A percentile compares a stretch with the other conserved stretches of the same genome.
Evolutionary conservation across 345 rosid genomes (phyloP).

Genomic region (Eucalyptus polyanthemos): DNA sequence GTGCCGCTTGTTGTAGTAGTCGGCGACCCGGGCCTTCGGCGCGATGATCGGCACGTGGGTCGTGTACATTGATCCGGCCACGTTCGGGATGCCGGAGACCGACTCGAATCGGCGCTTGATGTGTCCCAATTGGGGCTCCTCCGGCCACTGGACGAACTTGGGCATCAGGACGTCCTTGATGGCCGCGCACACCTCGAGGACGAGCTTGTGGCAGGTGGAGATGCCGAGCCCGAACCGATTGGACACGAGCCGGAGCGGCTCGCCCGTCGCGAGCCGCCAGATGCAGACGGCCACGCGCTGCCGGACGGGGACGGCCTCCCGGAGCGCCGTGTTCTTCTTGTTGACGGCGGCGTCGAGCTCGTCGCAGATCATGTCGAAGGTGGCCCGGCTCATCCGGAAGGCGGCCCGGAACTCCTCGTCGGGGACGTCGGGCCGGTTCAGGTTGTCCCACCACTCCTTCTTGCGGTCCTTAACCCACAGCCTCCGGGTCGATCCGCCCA

Average conservation of each 20-base stretch:
- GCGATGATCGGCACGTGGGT: conserved; percentile 78
- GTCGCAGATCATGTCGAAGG: conserved; percentile 61
- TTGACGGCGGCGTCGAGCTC: conserved; percentile 59
- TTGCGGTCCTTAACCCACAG: conserved; percentile 85
- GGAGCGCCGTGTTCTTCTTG: conserved; percentile 83
- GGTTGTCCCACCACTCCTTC: conserved; percentile 81
- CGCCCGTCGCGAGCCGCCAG: conserved; percentile 81
- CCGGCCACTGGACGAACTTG: conserved; percentile 64
- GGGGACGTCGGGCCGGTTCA: conserved; percentile 47
- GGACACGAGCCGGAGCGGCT: conserved; percentile 72
- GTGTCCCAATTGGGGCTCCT: conserved; percentile 15
- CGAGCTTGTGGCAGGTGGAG: conserved; percentile 82
- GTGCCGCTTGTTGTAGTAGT: conserved; percentile 72
- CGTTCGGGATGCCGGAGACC: conserved; percentile 38
- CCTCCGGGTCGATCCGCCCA: conserved; percentile 33
- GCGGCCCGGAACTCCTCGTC: conserved; percentile 59
- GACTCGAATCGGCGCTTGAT: conserved; percentile 36
- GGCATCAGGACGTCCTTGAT: conserved; percentile 58
- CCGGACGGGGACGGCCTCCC: conserved; percentile 85
- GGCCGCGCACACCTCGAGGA: conserved; percentile 71
- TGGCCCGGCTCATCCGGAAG: conserved; percentile 72
- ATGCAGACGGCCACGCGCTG: conserved; percentile 87
- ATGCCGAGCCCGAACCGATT: conserved; percentile 78
- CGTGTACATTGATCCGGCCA: conserved; percentile 78
- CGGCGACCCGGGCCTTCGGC: conserved; percentile 56